These are phyloP conservation scores for Ophiostoma sp. DNA, from an alignment of 2,329 filamentous ascomycete genomes.

Conservation along the genomic window DNA sequence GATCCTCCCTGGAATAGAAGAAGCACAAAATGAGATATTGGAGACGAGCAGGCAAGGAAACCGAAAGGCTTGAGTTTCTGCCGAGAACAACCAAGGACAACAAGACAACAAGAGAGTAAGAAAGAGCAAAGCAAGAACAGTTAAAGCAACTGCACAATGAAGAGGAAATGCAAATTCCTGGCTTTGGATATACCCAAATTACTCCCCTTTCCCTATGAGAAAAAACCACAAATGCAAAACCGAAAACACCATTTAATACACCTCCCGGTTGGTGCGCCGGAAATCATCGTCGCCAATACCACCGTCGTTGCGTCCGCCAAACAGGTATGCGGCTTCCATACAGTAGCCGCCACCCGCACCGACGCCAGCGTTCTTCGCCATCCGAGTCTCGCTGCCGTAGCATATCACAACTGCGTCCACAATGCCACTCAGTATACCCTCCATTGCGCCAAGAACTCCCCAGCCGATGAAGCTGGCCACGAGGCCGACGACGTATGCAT, in stretches of 20 bases:
- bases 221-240: background rate
- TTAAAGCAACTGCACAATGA: background rate
- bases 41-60: background rate
- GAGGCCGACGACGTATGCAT: slow-evolving; percentile 89
- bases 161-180: slow-evolving; percentile 1
- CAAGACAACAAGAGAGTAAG: background rate
- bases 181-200: slow-evolving; percentile 11
- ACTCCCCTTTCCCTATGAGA: slow-evolving; percentile 1
- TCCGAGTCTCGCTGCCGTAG: slow-evolving; percentile 81
- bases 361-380: slow-evolving; percentile 41
- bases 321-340: slow-evolving; percentile 82
- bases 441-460: slow-evolving; percentile 85
- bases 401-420: slow-evolving; percentile 86
- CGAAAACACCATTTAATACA: slow-evolving; percentile 19
- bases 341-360: slow-evolving; percentile 64
- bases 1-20: background rate
- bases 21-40: background rate
- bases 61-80: background rate
- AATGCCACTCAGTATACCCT: slow-evolving; percentile 79
- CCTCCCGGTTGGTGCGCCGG: slow-evolving; percentile 22
- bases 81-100: background rate
- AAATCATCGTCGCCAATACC: slow-evolving; percentile 21
- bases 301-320: slow-evolving; percentile 54
- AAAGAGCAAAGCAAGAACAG: background rate
- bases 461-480: slow-evolving; percentile 93